phyloP scores from a whole-genome alignment of 495 filamentous ascomycete species.

The Podospora comata region DNA sequence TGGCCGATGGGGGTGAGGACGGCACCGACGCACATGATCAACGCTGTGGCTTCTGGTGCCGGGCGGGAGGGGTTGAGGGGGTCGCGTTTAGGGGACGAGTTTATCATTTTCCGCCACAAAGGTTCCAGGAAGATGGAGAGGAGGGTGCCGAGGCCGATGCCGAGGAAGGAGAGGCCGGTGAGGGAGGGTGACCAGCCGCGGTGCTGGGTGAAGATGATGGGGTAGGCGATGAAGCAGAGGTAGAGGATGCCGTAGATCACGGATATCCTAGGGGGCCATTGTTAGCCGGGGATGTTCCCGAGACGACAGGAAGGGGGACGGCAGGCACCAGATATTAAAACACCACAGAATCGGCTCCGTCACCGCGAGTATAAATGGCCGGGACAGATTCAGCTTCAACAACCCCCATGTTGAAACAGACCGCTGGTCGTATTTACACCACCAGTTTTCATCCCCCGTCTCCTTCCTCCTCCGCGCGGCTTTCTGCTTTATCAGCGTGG shows the following conservation, averaged over 20 bases:
- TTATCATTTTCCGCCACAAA: conserved; percentile 67
- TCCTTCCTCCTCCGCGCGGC: conserved; percentile 67
- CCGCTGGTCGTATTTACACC: conserved; percentile 70
- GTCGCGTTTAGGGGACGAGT: conserved; percentile 59
- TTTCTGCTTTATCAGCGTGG: conserved; percentile 65
- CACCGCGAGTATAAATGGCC: conserved; percentile 73
- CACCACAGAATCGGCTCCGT: conserved; percentile 86
- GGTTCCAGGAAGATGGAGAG: conserved; percentile 66
- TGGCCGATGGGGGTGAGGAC: conserved; percentile 67
- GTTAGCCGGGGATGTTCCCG: background rate
- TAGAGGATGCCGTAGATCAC: conserved; percentile 71
- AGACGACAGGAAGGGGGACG: conserved; percentile 1
- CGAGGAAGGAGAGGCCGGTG: conserved; percentile 73
- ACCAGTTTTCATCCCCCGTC: conserved; percentile 70
- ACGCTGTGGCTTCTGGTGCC: conserved; percentile 71
- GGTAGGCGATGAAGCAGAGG: conserved; percentile 80
- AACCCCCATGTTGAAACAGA: conserved; percentile 37
- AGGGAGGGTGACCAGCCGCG: conserved; percentile 73
- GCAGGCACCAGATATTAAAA: conserved; percentile 61
- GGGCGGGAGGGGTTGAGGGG: conserved; percentile 53
- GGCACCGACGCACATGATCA: conserved; percentile 66
- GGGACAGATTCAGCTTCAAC: conserved; percentile 66
- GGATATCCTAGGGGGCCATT: conserved; percentile 37
- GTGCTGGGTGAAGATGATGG: conserved; percentile 69
- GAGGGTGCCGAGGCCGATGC: conserved; percentile 74